A percentile compares a stretch with the other conserved stretches of the same genome.
phyloP scores from a whole-genome alignment of 768 basidiomycete species.

The Rhodotorula toruloides region DNA sequence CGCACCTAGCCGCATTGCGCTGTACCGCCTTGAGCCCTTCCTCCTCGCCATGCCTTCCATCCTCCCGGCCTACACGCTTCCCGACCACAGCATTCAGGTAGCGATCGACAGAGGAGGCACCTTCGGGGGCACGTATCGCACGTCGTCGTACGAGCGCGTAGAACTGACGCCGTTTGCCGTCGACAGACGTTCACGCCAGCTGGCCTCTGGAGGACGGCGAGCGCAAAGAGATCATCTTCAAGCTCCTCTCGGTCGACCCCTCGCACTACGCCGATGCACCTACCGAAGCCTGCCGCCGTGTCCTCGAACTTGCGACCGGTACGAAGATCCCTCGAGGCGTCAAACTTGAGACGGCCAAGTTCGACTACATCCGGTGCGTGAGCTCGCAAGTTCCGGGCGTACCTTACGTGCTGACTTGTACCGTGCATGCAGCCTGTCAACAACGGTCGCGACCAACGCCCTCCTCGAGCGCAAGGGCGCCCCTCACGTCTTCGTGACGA shows the following conservation, averaged over 20 bases:
- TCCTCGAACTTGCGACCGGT: slow-evolving; percentile 71
- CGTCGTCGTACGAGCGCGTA: no score
- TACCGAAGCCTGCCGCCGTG: slow-evolving; percentile 83
- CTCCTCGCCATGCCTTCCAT: slow-evolving; percentile 13
- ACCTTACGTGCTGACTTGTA: neutral
- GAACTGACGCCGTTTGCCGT: no score
- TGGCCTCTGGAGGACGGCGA: slow-evolving; percentile 60
- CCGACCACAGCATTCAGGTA: slow-evolving; percentile 52
- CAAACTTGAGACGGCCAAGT: slow-evolving; percentile 26
- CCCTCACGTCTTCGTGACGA: slow-evolving; percentile 83
- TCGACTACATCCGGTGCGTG: slow-evolving; percentile 32
- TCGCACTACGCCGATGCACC: slow-evolving; percentile 85
- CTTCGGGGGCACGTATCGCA: slow-evolving; percentile 51
- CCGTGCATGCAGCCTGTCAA: slow-evolving; percentile 44
- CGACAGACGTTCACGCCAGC: slow-evolving; percentile 73
- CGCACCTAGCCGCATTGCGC: no score
- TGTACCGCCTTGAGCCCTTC: neutral
- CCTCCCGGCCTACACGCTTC: neutral
- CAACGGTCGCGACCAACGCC: slow-evolving; percentile 94
- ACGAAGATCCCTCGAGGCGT: slow-evolving; percentile 57
- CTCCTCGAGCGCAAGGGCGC: slow-evolving; percentile 91
- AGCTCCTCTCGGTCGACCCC: slow-evolving; percentile 84
- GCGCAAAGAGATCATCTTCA: slow-evolving; percentile 78
- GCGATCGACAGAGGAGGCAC: slow-evolving; percentile 88
- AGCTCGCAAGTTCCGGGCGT: neutral